Conservation (phyloP, 2,329 filamentous ascomycete genomes). For the Nemania sp. region DNA sequence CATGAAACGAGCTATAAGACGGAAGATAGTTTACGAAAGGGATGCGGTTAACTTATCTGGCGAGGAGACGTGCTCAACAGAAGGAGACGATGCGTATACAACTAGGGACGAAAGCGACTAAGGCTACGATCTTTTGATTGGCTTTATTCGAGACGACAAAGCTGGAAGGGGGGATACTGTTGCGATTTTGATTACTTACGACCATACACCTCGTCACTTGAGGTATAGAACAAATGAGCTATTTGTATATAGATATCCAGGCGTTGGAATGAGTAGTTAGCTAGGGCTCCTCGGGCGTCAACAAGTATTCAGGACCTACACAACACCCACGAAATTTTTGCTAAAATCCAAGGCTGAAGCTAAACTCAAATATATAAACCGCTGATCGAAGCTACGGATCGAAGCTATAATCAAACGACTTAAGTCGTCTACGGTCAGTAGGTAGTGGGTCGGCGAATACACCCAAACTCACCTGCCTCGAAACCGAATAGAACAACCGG, state of each 20-base stretch:
- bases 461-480: too few species aligned
- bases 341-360: too few species aligned
- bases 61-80: neutral
- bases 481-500: too few species aligned
- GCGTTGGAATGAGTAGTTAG: constrained; percentile 1
- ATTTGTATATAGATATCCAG: constrained; percentile 1
- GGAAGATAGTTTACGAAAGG: too few species aligned
- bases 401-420: too few species aligned
- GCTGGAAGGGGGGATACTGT: neutral
- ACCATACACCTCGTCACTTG: neutral
- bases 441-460: too few species aligned
- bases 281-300: neutral
- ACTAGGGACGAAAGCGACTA: neutral
- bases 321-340: too few species aligned
- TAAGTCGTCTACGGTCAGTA: too few species aligned
- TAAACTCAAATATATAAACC: too few species aligned
- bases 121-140: neutral
- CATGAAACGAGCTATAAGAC: too few species aligned
- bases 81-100: constrained; percentile 1
- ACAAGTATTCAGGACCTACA: constrained; percentile 10
- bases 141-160: neutral
- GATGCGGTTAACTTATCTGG: too few species aligned
- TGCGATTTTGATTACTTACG: neutral
- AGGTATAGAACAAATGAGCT: neutral
- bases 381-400: too few species aligned